Evolutionary conservation across 2,329 filamentous ascomycete genomes (phyloP).

Genomic region (Fusarium mangiferae): DNA sequence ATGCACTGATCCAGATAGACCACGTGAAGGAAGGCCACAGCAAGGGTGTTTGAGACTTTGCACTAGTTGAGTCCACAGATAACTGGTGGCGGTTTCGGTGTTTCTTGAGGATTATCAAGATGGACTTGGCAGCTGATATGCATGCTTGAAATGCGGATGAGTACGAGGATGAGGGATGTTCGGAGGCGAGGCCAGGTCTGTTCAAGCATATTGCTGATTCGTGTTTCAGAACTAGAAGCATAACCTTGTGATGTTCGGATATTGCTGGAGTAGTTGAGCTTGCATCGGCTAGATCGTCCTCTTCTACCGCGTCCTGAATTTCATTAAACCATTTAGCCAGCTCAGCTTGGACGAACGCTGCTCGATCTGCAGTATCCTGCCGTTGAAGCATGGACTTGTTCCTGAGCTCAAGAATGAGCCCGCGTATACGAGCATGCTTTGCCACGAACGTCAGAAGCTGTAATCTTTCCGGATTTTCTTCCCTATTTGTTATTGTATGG

Average conservation of each 20-base stretch:
- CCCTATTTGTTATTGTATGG: constrained; percentile 46
- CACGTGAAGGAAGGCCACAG: constrained; percentile 64
- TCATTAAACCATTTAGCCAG: constrained; percentile 64
- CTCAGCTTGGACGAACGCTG: constrained; percentile 59
- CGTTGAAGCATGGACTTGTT: constrained; percentile 61
- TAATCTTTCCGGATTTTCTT: constrained; percentile 44
- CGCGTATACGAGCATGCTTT: constrained; percentile 60
- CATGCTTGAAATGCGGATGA: constrained; percentile 62
- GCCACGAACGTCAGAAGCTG: constrained; percentile 53
- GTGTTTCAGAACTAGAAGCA: constrained; percentile 58
- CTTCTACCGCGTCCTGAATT: constrained; percentile 59
- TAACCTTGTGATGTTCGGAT: constrained; percentile 51
- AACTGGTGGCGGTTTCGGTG: constrained; percentile 33
- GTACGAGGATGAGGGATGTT: constrained; percentile 55
- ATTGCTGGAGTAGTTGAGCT: constrained; percentile 24
- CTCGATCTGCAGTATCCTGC: constrained; percentile 54
- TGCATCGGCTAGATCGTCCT: constrained; percentile 40
- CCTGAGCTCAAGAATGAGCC: constrained; percentile 62
- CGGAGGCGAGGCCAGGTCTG: constrained; percentile 59
- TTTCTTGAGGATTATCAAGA: constrained; percentile 54
- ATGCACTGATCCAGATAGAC: constrained; percentile 64
- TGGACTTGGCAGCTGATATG: constrained; percentile 60
- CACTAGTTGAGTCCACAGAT: constrained; percentile 1
- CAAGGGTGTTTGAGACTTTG: constrained; percentile 45
- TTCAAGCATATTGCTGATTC: constrained; percentile 63